Conservation (phyloP, 2,329 filamentous ascomycete species). For the Podosphaera fusca region DNA sequence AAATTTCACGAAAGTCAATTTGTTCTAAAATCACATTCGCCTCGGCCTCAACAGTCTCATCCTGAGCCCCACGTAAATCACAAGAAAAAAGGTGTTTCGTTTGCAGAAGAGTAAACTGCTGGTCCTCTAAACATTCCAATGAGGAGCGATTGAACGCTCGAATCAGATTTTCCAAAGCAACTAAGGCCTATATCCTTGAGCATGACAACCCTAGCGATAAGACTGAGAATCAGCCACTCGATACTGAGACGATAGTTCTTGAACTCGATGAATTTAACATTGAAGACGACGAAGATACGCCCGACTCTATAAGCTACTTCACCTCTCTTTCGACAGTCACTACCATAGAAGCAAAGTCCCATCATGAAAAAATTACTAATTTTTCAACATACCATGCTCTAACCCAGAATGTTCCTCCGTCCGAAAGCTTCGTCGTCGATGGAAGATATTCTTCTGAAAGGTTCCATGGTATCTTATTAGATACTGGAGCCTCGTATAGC, state of each 20-base stretch:
- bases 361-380: background rate
- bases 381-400: background rate
- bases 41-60: too few species aligned
- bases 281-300: background rate
- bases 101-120: background rate
- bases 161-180: background rate
- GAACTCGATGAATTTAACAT: background rate
- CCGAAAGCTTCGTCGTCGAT: background rate
- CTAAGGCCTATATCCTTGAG: background rate
- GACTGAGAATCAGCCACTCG: background rate
- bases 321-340: background rate
- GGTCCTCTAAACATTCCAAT: background rate
- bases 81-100: background rate
- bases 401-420: background rate
- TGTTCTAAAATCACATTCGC: too few species aligned
- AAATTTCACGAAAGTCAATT: too few species aligned
- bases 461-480: too few species aligned
- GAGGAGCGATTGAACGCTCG: background rate
- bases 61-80: too few species aligned
- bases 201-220: background rate
- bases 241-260: background rate
- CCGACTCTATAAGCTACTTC: background rate
- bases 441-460: too few species aligned
- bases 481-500: background rate
- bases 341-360: background rate